These are phyloP conservation scores for Brassica balearica DNA, from an alignment of 441 rosid species.

Conservation along the genomic window DNA sequence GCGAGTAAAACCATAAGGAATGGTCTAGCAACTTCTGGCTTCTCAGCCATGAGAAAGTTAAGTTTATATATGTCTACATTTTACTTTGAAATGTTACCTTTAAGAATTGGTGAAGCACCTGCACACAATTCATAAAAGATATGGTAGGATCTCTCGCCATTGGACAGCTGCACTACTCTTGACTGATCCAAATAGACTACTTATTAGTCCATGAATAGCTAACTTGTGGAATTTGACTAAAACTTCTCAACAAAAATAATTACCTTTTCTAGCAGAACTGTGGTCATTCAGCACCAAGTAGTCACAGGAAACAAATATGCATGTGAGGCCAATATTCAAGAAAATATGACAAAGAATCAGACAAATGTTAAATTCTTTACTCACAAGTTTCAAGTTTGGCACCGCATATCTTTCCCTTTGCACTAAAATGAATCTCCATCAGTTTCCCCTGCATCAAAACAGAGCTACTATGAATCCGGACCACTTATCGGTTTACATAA, in stretches of 20 bases:
- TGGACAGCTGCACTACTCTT: constrained; percentile 82
- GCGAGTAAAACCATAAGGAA: constrained; percentile 42
- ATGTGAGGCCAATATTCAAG: constrained; percentile 41
- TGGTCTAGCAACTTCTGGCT: constrained; percentile 48
- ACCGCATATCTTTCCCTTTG: constrained; percentile 77
- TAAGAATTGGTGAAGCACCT: constrained; percentile 80
- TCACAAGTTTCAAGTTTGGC: constrained; percentile 89
- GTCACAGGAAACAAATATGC: constrained; percentile 29
- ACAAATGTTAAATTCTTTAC: constrained; percentile 39
- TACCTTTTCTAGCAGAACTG: constrained; percentile 95
- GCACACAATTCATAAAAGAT: constrained; percentile 90
- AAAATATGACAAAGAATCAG: constrained; percentile 12
- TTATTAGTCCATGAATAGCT: constrained; percentile 37
- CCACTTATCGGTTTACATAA: constrained; percentile 1
- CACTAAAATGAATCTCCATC: constrained; percentile 80
- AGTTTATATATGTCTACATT: neutral
- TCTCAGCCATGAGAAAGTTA: constrained; percentile 3
- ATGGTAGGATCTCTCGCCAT: constrained; percentile 89
- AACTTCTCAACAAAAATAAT: constrained; percentile 26
- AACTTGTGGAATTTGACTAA: constrained; percentile 38
- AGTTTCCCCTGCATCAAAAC: constrained; percentile 63
- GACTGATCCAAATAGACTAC: constrained; percentile 63
- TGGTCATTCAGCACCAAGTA: constrained; percentile 8
- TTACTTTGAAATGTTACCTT: constrained; percentile 58
- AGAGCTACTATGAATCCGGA: neutral